phyloP scores from a whole-genome alignment of 257 asterid species.

The Solanum appendiculatum region DNA sequence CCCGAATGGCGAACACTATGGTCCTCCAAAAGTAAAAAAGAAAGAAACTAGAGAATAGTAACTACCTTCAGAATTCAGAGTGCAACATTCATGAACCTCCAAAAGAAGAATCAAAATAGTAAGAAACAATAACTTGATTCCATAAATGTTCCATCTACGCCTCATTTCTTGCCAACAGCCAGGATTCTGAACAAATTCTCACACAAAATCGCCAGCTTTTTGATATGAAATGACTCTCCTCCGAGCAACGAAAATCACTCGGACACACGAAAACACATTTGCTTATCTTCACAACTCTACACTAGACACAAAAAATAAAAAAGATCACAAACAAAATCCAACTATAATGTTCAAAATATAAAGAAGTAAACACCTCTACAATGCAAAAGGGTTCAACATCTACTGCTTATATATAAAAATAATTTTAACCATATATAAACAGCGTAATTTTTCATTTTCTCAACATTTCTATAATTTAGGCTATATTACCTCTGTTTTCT shows the following conservation, averaged over 20 bases:
- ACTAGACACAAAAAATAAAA: constrained; percentile 21
- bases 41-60: not conserved
- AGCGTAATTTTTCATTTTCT: constrained; percentile 23
- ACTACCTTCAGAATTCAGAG: constrained; percentile 66
- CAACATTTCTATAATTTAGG: not conserved
- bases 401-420: not conserved
- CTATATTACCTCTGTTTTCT: constrained; percentile 33
- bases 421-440: not conserved
- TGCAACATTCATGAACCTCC: constrained; percentile 29
- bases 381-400: not conserved
- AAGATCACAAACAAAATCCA: constrained; percentile 8
- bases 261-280: constrained; percentile 11
- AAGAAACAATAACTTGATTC: constrained; percentile 26
- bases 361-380: not conserved
- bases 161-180: constrained; percentile 74
- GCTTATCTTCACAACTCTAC: not conserved
- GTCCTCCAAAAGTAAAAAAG: not conserved
- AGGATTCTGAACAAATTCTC: constrained; percentile 29
- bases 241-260: constrained; percentile 59
- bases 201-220: constrained; percentile 58
- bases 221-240: constrained; percentile 30
- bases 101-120: constrained; percentile 28
- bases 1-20: not conserved
- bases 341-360: not conserved
- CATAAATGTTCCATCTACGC: constrained; percentile 46